These are phyloP conservation scores for Phyllachora maydis DNA, from an alignment of 2,329 filamentous ascomycete species.

Conservation along the genomic window DNA sequence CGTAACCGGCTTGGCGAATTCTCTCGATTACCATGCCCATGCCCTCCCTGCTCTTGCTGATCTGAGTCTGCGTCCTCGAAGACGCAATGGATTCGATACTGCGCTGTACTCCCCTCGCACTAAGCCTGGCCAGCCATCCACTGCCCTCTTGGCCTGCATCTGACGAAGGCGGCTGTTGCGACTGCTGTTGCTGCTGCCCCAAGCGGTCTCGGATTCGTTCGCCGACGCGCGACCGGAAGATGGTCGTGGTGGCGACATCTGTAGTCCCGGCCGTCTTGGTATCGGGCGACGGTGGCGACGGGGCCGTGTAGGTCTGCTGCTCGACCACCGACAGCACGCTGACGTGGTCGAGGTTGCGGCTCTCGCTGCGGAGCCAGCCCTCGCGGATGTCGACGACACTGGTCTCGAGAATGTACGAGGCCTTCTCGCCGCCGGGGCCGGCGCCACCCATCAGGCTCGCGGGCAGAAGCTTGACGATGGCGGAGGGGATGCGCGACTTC, in stretches of 20 bases:
- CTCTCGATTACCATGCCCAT: conserved; percentile 68
- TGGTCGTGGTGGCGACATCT: conserved; percentile 52
- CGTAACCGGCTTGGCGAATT: conserved; percentile 34
- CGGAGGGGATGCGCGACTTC: conserved; percentile 55
- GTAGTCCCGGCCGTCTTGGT: conserved; percentile 20
- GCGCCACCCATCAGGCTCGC: conserved; percentile 43
- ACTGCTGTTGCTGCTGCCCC: conserved; percentile 17
- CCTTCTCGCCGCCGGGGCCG: conserved; percentile 41
- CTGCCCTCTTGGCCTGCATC: too few species aligned
- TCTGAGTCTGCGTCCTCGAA: conserved; percentile 55
- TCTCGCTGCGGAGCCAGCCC: conserved; percentile 70
- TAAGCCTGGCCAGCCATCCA: conserved; percentile 35
- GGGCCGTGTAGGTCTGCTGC: conserved; percentile 42
- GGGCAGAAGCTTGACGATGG: conserved; percentile 57
- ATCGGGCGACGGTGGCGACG: conserved; percentile 8
- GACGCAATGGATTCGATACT: conserved; percentile 65
- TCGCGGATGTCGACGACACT: conserved; percentile 61
- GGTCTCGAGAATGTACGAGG: conserved; percentile 63
- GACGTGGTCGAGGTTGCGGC: conserved; percentile 63
- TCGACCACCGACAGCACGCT: conserved; percentile 64
- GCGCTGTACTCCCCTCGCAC: conserved; percentile 51
- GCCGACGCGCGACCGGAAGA: conserved; percentile 51
- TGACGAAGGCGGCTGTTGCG: too few species aligned
- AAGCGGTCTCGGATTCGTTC: conserved; percentile 34
- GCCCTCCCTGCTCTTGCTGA: conserved; percentile 63